These are phyloP conservation scores for Polychytrium aggregatum DNA, from an alignment of 192 early-diverging fungal genomes.

Conservation along the genomic window DNA sequence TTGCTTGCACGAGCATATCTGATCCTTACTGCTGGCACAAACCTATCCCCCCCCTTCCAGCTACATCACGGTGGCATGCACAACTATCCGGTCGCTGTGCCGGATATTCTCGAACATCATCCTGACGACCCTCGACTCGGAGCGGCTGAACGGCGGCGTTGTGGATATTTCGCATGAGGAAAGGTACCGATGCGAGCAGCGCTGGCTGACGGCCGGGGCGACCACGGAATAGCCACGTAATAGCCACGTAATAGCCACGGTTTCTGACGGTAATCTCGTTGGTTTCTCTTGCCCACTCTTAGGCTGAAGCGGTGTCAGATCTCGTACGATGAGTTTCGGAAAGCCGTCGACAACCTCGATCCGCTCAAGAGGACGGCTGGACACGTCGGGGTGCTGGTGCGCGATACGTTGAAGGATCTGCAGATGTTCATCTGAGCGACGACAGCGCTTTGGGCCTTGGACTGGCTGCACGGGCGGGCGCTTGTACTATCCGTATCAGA, in stretches of 20 bases:
- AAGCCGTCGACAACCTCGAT: constrained; percentile 15
- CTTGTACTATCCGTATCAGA: too few relatives aligned
- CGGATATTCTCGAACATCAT: constrained; percentile 27
- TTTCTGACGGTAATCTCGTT: not conserved
- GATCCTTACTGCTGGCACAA: not conserved
- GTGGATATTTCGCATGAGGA: constrained; percentile 30
- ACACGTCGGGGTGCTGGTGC: constrained; percentile 19
- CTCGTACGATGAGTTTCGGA: constrained; percentile 14
- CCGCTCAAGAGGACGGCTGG: constrained; percentile 24
- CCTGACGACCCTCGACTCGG: constrained; percentile 13
- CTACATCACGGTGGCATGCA: constrained; percentile 35
- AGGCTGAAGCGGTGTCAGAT: constrained; percentile 18
- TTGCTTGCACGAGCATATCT: not conserved
- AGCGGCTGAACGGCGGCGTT: constrained; percentile 11
- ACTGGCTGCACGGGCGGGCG: too few relatives aligned
- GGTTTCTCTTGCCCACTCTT: not conserved
- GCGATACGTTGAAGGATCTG: constrained; percentile 26
- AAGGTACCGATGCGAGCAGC: constrained; percentile 9
- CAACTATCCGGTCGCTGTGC: constrained; percentile 23
- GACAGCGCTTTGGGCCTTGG: too few relatives aligned
- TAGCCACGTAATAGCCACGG: not conserved
- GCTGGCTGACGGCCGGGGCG: not conserved
- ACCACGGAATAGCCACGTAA: not conserved
- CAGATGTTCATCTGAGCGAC: too few relatives aligned
- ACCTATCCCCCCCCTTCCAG: constrained; percentile 9